Conservation (phyloP, 2,329 filamentous ascomycete species). For the Alternaria alternata region DNA sequence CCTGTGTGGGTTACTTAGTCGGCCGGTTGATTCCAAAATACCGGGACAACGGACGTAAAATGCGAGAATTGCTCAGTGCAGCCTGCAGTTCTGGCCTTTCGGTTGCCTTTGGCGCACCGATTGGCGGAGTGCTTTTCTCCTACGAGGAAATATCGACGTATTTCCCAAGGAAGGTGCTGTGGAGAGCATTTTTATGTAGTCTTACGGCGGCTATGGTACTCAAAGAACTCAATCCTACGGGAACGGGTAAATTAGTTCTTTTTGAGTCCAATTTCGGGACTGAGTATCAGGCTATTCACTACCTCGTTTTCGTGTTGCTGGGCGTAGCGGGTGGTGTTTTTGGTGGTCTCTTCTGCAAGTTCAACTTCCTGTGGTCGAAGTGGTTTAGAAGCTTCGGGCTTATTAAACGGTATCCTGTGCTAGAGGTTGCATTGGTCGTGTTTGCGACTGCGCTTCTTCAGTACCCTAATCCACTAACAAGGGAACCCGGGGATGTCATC, state of each 20-base stretch:
- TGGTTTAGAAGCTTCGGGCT: conserved; percentile 61
- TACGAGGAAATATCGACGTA: conserved; percentile 68
- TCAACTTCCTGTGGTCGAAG: conserved; percentile 66
- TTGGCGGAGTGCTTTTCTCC: conserved; percentile 68
- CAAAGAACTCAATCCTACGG: conserved; percentile 66
- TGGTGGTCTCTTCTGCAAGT: conserved; percentile 66
- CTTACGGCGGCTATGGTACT: conserved; percentile 64
- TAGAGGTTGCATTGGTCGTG: conserved; percentile 65
- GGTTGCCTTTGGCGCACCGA: conserved; percentile 69
- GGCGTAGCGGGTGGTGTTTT: conserved; percentile 67
- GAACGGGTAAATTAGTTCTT: conserved; percentile 67
- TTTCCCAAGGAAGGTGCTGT: conserved; percentile 67
- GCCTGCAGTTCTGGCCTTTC: conserved; percentile 66
- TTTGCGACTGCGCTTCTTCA: conserved; percentile 63
- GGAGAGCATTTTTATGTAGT: conserved; percentile 67
- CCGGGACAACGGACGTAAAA: conserved; percentile 64
- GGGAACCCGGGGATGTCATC: conserved; percentile 64
- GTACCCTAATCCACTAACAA: conserved; percentile 64
- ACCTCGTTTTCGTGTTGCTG: conserved; percentile 64
- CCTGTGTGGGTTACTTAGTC: conserved; percentile 64
- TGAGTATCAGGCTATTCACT: conserved; percentile 64
- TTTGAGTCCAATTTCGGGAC: conserved; percentile 68
- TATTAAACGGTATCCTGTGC: conserved; percentile 64
- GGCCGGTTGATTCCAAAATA: conserved; percentile 64
- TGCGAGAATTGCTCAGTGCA: conserved; percentile 66